These are phyloP conservation scores for Cyberlindnera maclurae DNA, from an alignment of 805 yeast genomes.

Conservation along the genomic window DNA sequence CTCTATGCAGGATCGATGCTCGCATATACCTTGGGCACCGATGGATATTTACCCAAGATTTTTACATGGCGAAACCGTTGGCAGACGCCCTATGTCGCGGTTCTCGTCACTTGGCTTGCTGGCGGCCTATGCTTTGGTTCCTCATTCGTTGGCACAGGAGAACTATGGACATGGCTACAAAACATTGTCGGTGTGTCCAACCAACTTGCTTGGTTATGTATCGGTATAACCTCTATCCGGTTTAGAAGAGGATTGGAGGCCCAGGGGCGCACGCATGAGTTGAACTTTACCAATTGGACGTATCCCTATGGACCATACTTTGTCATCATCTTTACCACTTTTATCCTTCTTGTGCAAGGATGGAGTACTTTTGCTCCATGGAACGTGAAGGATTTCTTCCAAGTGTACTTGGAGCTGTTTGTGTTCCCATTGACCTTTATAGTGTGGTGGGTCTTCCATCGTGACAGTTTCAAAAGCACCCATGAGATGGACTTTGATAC, in stretches of 20 bases:
- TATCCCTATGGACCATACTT: constrained; percentile 46
- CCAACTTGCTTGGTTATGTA: constrained; percentile 43
- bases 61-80: constrained; percentile 36
- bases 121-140: constrained; percentile 58
- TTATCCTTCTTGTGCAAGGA: constrained; percentile 46
- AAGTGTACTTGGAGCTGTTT: constrained; percentile 37
- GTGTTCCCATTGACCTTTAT: constrained; percentile 40
- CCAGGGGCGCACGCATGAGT: constrained; percentile 37
- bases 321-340: constrained; percentile 33
- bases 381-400: constrained; percentile 35
- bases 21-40: constrained; percentile 43
- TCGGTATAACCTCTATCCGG: constrained; percentile 41
- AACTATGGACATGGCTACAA: constrained; percentile 48
- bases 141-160: constrained; percentile 46
- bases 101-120: constrained; percentile 41
- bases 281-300: constrained; percentile 41
- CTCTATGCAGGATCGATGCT: constrained; percentile 50
- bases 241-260: constrained; percentile 38
- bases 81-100: constrained; percentile 44
- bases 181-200: constrained; percentile 47
- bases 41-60: constrained; percentile 42
- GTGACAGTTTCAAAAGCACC: constrained; percentile 35
- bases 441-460: constrained; percentile 33
- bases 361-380: constrained; percentile 45
- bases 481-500: constrained; percentile 49